A percentile compares a stretch with the other conserved stretches of the same genome.
Conservation (phyloP, 306 rosid species). For the Pachyrhizus erosus region DNA sequence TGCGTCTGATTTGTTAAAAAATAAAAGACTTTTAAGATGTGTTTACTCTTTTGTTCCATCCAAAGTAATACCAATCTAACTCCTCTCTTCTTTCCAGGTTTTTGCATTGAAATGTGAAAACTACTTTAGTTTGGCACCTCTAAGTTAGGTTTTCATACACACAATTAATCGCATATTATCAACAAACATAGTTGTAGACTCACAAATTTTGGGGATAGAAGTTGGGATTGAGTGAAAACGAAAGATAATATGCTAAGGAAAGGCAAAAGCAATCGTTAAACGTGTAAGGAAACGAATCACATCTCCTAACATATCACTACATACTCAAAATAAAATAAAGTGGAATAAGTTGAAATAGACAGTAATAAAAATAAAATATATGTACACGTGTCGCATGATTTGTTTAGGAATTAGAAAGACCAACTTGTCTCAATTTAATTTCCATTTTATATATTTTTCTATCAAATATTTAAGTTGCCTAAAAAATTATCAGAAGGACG, state of each 20-base stretch:
- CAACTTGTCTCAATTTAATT: neutral
- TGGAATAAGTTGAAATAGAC: neutral
- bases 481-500: neutral
- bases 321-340: neutral
- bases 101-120: too few relatives aligned
- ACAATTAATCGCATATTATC: too few relatives aligned
- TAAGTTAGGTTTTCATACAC: too few relatives aligned
- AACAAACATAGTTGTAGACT: too few relatives aligned
- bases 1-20: too few relatives aligned
- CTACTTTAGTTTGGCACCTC: too few relatives aligned
- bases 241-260: neutral
- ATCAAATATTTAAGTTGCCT: neutral
- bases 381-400: neutral
- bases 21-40: too few relatives aligned
- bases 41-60: too few relatives aligned
- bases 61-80: too few relatives aligned
- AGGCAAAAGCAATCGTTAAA: neutral
- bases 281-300: neutral
- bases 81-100: too few relatives aligned
- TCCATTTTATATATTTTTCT: neutral
- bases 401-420: neutral
- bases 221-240: neutral
- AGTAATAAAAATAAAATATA: neutral
- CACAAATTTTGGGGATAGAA: too few relatives aligned
- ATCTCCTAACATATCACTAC: neutral